Conservation (phyloP, 331 rosid genomes). For the Malus hybrid region DNA sequence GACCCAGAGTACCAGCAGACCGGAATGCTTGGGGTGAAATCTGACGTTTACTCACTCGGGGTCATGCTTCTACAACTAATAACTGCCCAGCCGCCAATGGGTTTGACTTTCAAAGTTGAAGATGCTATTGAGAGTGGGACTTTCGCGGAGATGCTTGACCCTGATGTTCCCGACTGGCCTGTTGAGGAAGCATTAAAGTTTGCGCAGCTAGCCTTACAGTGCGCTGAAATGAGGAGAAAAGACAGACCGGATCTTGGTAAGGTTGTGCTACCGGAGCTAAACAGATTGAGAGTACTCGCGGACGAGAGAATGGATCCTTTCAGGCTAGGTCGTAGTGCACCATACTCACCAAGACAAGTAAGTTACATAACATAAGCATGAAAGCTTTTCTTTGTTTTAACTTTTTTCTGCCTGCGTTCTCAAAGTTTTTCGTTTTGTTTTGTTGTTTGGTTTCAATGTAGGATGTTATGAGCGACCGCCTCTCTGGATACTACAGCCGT, state of each 20-base stretch:
- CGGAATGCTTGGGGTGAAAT: slow-evolving; percentile 74
- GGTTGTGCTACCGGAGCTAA: slow-evolving; percentile 56
- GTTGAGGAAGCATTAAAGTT: slow-evolving; percentile 50
- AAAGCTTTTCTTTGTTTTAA: not conserved
- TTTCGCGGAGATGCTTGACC: slow-evolving; percentile 62
- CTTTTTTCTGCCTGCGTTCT: not conserved
- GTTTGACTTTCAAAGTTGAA: slow-evolving; percentile 54
- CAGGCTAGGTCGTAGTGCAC: slow-evolving; percentile 6
- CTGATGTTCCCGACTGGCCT: slow-evolving; percentile 71
- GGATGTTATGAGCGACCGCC: not conserved
- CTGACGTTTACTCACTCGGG: slow-evolving; percentile 71
- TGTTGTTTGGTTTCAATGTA: not conserved
- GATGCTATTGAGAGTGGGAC: slow-evolving; percentile 54
- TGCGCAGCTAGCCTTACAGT: slow-evolving; percentile 54
- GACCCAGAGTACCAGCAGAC: slow-evolving; percentile 93
- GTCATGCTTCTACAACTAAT: slow-evolving; percentile 66
- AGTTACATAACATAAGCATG: slow-evolving; percentile 3
- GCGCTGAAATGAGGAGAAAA: slow-evolving; percentile 70
- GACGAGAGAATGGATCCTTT: slow-evolving; percentile 33
- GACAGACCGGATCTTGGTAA: slow-evolving; percentile 81
- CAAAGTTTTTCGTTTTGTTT: not conserved
- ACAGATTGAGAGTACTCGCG: slow-evolving; percentile 48
- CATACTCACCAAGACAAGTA: slow-evolving; percentile 25
- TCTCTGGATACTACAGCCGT: not conserved
- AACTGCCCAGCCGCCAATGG: slow-evolving; percentile 80